Conservation (phyloP, 129 eudicot genomes). For the Glebionis coronaria region DNA sequence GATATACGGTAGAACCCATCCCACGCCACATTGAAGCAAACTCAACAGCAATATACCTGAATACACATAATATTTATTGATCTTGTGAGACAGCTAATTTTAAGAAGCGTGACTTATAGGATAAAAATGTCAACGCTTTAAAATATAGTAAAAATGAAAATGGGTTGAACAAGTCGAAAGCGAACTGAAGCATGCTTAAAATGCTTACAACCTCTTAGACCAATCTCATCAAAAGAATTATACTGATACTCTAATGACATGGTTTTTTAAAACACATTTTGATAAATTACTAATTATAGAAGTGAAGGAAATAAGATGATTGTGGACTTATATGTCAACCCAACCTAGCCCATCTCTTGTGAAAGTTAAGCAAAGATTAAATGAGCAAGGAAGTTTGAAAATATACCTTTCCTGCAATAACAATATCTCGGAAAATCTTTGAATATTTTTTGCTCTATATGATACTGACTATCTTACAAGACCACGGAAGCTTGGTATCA, state of each 20-base stretch:
- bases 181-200: neutral
- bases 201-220: neutral
- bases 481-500: constrained; percentile 82
- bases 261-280: neutral
- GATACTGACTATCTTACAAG: constrained; percentile 64
- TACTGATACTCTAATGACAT: neutral
- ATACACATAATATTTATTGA: constrained; percentile 13
- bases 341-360: neutral
- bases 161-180: neutral
- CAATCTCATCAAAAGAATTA: neutral
- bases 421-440: constrained; percentile 60
- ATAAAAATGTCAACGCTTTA: neutral
- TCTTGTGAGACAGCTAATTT: neutral
- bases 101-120: too few species aligned
- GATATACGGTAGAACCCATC: constrained; percentile 77
- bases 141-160: constrained; percentile 4
- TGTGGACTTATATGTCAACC: neutral
- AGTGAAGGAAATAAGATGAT: neutral
- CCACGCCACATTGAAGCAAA: constrained; percentile 82
- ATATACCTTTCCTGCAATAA: constrained; percentile 59
- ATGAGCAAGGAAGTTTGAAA: constrained; percentile 7
- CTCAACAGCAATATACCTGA: constrained; percentile 46
- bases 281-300: neutral
- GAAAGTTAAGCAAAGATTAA: constrained; percentile 8
- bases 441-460: constrained; percentile 53